A percentile compares a stretch with the other conserved stretches of the same genome.
These are phyloP conservation scores for Fistulina hepatica DNA, from an alignment of 1,284 basidiomycete genomes.

Conservation along the genomic window DNA sequence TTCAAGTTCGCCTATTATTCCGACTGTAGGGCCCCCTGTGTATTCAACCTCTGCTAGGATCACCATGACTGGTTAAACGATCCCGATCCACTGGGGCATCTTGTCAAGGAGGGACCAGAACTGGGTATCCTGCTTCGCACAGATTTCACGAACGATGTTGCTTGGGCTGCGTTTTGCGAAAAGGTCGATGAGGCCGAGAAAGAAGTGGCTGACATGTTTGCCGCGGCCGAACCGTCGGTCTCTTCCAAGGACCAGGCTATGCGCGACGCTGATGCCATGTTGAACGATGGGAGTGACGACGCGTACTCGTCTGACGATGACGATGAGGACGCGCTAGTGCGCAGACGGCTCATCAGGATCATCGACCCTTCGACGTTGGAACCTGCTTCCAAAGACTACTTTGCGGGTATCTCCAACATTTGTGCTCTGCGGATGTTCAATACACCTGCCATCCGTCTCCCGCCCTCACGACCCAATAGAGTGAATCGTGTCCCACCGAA, in stretches of 20 bases:
- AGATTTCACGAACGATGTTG: conserved; percentile 52
- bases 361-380: conserved; percentile 30
- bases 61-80: conserved; percentile 13
- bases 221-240: conserved; percentile 16
- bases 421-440: conserved; percentile 67
- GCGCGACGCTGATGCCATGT: conserved; percentile 7
- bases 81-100: conserved; percentile 26
- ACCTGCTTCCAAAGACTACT: conserved; percentile 13
- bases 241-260: conserved; percentile 16
- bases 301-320: conserved; percentile 19
- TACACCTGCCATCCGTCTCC: conserved; percentile 23
- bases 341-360: conserved; percentile 14
- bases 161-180: conserved; percentile 46
- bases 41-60: background rate
- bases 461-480: no score
- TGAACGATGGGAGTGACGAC: conserved; percentile 13
- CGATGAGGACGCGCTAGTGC: conserved; percentile 22
- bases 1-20: background rate
- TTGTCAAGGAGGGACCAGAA: conserved; percentile 36
- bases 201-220: conserved; percentile 28
- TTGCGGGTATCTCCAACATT: conserved; percentile 29
- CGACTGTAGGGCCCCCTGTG: background rate
- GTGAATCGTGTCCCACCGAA: conserved; percentile 30
- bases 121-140: conserved; percentile 57
- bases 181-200: conserved; percentile 42